These are phyloP conservation scores for Pisolithus thermaeus DNA, from an alignment of 1,284 basidiomycete species.

Conservation along the genomic window DNA sequence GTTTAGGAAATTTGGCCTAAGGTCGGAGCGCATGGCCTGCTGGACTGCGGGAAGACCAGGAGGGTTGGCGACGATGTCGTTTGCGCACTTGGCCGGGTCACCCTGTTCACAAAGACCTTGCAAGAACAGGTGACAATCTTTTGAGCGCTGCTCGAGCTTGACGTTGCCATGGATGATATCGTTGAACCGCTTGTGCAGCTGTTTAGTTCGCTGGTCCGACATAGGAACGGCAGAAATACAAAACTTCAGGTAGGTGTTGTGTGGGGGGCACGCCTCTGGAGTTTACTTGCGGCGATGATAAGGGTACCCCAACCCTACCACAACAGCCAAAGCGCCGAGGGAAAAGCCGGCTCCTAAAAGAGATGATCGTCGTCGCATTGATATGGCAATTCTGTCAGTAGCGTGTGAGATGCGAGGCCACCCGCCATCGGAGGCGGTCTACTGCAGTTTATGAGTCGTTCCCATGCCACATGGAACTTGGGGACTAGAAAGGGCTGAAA, in stretches of 20 bases:
- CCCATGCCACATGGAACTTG: too few relatives aligned
- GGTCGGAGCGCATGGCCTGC: constrained; percentile 39
- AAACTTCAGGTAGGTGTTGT: not conserved
- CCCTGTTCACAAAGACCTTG: constrained; percentile 41
- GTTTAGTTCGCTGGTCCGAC: constrained; percentile 8
- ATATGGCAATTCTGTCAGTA: not conserved
- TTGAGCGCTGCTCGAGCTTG: constrained; percentile 8
- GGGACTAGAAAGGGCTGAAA: too few relatives aligned
- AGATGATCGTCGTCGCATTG: not conserved
- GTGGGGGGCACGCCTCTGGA: not conserved
- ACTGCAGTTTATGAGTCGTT: too few relatives aligned
- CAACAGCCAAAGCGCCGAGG: not conserved
- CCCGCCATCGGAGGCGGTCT: too few relatives aligned
- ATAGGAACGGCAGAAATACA: not conserved
- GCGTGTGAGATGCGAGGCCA: too few relatives aligned
- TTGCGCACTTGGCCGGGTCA: constrained; percentile 36
- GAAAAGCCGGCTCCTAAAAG: not conserved
- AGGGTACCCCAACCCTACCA: too few relatives aligned
- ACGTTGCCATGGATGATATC: constrained; percentile 19
- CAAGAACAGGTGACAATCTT: constrained; percentile 32
- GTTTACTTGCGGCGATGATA: too few relatives aligned
- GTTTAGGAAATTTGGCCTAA: constrained; percentile 40
- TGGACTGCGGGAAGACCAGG: constrained; percentile 39
- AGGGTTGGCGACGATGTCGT: constrained; percentile 35
- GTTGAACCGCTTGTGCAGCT: constrained; percentile 21